Evolutionary conservation across 257 asterid species (phyloP), one percentile per base, ranked within the genome.

Genomic region (Salvia rosmarinus): DNA sequence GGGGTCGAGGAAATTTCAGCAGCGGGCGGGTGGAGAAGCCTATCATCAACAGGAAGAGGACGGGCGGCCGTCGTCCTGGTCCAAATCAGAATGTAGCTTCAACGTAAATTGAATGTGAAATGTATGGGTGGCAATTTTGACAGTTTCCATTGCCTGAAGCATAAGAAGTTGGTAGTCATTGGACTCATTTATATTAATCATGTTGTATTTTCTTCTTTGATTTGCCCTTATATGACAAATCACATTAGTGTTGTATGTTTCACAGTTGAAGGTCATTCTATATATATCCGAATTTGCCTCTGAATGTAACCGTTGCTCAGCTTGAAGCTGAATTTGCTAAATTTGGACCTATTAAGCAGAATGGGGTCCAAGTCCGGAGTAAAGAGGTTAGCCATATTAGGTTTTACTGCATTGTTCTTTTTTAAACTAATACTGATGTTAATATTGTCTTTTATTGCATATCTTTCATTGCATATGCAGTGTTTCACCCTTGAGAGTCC

Each of bases 311-410:
- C 12, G 81, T 72, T 50, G 75, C 83, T 54, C 84, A 87, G 80
- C 96, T 94, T 77, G 97, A 94, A 80, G 82, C 82, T 51, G 92
- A 80, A 46, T 91, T 94, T 72, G 79, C 78, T 72, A 89, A 81
- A 75, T 94, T 87, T 76, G 98, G 98, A 60, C 63, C 90, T 59
- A 91, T 91, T 55, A 94, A 86, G 83, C 82, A 59, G 68, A 84
- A 85, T 46, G 98, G 98, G 8, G 83, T 94, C 65, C 98, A 94
- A 89, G 97, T 94, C 71, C 79, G 95, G 79, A 86, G 88, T 72
- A 90, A 89, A 55, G 83, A 66, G 97, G 98, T 94, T 39, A 16
- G 82, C 63, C 64, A 72, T 20, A 55, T 46, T 47, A 52, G 77
- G 42, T 65, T 43, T 66, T 68, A 69, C 32, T 14, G 11, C 30